These are phyloP conservation scores for Ogataea ramenticola DNA, from an alignment of 805 yeast genomes.

Conservation along the genomic window DNA sequence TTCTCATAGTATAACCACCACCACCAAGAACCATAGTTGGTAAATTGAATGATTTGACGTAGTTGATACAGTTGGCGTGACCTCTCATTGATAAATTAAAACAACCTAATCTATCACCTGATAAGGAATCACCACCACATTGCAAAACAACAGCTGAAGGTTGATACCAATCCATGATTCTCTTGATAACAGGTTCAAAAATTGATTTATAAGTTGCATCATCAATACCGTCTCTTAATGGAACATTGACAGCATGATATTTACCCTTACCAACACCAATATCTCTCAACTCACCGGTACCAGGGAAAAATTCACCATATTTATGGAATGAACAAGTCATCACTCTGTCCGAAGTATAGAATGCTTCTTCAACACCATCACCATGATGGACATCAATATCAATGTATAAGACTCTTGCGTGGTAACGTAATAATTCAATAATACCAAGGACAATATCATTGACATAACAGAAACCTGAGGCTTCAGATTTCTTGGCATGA, in stretches of 20 bases:
- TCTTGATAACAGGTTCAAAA: constrained; percentile 80
- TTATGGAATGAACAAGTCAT: constrained; percentile 90
- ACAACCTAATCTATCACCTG: constrained; percentile 93
- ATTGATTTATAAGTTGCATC: constrained; percentile 80
- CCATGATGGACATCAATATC: constrained; percentile 94
- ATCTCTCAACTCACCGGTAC: constrained; percentile 83
- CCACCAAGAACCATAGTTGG: constrained; percentile 96
- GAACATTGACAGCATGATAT: constrained; percentile 78
- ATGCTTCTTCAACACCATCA: constrained; percentile 93
- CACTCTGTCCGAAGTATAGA: constrained; percentile 84
- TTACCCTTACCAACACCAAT: constrained; percentile 81
- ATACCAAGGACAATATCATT: constrained; percentile 87
- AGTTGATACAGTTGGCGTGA: constrained; percentile 93
- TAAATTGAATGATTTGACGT: constrained; percentile 74
- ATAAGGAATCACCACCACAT: constrained; percentile 96
- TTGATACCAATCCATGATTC: constrained; percentile 77
- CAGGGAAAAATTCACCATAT: constrained; percentile 90
- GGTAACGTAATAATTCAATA: constrained; percentile 68
- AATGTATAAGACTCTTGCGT: constrained; percentile 79
- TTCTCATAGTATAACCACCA: constrained; percentile 97
- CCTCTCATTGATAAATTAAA: constrained; percentile 90
- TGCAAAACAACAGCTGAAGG: constrained; percentile 97
- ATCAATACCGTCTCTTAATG: constrained; percentile 88
- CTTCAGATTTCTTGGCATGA: constrained; percentile 86
- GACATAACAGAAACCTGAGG: constrained; percentile 86